Evolutionary conservation across 129 eudicot genomes (phyloP).

Genomic region (Helianthus tuberosus): DNA sequence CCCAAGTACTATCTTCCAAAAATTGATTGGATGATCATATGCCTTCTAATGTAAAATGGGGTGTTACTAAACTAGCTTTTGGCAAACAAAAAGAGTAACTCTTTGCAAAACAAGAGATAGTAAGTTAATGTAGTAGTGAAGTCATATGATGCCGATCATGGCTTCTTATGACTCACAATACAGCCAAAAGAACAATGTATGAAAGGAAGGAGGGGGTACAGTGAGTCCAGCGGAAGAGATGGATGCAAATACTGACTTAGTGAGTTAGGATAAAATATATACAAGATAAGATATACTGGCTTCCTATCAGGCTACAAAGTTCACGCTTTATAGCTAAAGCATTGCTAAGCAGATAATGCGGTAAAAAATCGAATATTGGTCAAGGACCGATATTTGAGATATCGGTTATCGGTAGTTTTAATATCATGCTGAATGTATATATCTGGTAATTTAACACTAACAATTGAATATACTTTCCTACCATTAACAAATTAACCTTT

Average conservation of each 20-base stretch:
- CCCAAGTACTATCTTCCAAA: constrained; percentile 6
- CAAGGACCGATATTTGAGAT: too few relatives aligned
- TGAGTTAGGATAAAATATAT: neutral
- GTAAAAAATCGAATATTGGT: too few relatives aligned
- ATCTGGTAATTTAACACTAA: too few relatives aligned
- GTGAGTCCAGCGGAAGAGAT: neutral
- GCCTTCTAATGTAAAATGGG: constrained; percentile 15
- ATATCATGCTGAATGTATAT: too few relatives aligned
- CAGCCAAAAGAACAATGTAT: neutral
- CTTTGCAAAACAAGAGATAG: neutral
- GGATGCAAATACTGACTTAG: neutral
- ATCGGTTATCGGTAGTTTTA: too few relatives aligned
- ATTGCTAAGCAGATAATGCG: too few relatives aligned
- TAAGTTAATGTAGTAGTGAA: neutral
- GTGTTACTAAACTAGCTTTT: constrained; percentile 6
- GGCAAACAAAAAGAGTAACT: constrained; percentile 6
- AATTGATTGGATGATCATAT: constrained; percentile 6
- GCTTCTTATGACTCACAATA: constrained; percentile 9
- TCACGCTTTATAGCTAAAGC: neutral
- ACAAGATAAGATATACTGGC: neutral
- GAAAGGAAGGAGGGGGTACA: neutral
- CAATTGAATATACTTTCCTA: too few relatives aligned
- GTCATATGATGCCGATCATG: neutral
- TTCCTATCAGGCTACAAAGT: constrained; percentile 12
- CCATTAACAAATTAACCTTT: too few relatives aligned